Base-by-base conservation (phyloP, 2,329 filamentous ascomycete genomes). In the Nothophaeocryptopus gaeumannii region DNA sequence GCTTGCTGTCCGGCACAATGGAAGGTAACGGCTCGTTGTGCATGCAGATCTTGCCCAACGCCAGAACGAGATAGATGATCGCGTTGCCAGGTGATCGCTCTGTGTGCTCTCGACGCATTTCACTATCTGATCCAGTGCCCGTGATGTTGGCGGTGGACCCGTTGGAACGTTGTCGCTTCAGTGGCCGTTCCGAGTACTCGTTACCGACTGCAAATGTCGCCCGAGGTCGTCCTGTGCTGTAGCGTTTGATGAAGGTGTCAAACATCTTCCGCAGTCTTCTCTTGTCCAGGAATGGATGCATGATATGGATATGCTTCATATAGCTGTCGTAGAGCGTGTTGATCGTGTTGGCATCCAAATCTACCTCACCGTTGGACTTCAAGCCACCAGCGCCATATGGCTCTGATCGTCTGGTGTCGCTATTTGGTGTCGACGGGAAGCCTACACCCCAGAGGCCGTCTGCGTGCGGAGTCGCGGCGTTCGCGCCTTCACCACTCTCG, bases 41-140 rank as follows among this genome's bases (percentile, higher is more conserved):
- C 51, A 76, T 69, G 61, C 88, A 92, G 10, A 97, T 86, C 63
- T 89, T 90, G 13, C 93, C 93, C 5, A 99, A 73, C 0, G 92
- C 92, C 46, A 97, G 76, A 1, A 96, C 82, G 3, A 92, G 76
- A 2, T 96, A 77, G 1, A 96, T 81, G 34, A 97, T 78, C 0
- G 90, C 90, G 58, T 88, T 95, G 45, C 84, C 80, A 12, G 93
- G 83, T 7, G 86, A 89, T 45, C 85, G 77, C 58, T 78, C 79
- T 2, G 82, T 63, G 13, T 39, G 46, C 35, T 57, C 58, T 45
- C 46, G 46, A 10, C 42, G 41, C 36, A 41, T 26, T 10, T 56
- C 44, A 42, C 42, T 20, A 11, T 50, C 53, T 5, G 51, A 43
- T 16, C 45, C 51, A 12, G 39, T 40, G 45, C 47, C 45, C 45